Percentiles rank a stretch among this genome's conserved stretches.
Conservation (phyloP, 257 asterid species). For the Solanum virginianum region DNA sequence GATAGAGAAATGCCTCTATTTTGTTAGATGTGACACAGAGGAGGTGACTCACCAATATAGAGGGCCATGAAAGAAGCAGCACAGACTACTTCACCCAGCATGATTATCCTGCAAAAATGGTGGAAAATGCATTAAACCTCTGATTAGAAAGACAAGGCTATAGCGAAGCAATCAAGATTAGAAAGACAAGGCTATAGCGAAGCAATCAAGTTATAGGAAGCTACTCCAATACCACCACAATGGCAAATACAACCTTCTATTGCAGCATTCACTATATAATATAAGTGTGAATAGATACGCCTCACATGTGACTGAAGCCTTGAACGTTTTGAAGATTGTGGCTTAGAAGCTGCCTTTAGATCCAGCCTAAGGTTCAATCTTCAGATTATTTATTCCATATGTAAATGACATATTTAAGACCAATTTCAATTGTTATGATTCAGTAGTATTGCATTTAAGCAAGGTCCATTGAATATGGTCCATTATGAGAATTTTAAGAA, state of each 20-base stretch:
- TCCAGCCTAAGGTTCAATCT: neutral
- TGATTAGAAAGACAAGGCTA: neutral
- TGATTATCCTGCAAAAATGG: conserved; percentile 57
- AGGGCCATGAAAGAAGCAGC: conserved; percentile 72
- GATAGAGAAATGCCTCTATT: neutral
- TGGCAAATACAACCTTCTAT: neutral
- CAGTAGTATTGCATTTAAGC: neutral
- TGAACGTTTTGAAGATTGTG: neutral
- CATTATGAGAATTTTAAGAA: neutral
- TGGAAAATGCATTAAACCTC: neutral
- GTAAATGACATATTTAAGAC: neutral
- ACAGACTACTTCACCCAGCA: conserved; percentile 80
- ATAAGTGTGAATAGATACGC: neutral
- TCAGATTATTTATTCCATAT: neutral
- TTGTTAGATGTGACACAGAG: neutral
- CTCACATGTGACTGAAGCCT: neutral
- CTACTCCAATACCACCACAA: neutral
- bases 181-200: neutral
- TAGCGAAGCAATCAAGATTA: neutral
- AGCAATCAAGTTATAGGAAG: neutral
- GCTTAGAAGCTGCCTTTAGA: neutral
- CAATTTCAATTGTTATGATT: neutral
- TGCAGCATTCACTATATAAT: neutral
- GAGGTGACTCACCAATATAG: conserved; percentile 60
- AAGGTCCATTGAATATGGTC: neutral